phyloP scores from a whole-genome alignment of 2,329 filamentous ascomycete species.

The Aspergillus carbonarius region DNA sequence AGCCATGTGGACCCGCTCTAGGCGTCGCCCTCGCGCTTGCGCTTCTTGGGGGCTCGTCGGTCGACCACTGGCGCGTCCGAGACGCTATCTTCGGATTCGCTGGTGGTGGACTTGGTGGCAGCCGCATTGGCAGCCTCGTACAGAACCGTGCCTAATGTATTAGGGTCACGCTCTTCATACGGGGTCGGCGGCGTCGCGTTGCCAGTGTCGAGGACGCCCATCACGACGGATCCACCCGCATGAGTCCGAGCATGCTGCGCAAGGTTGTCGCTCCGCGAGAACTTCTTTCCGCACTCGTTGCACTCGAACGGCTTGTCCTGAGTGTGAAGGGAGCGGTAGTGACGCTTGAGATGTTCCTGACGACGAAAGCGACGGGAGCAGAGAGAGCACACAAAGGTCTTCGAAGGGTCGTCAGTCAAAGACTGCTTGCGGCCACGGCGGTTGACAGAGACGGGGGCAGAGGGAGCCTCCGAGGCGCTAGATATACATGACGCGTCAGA shows the following conservation, averaged over 20 bases:
- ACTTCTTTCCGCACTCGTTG: constrained; percentile 97
- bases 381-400: constrained; percentile 95
- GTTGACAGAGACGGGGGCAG: constrained; percentile 61
- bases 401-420: constrained; percentile 92
- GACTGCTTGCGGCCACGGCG: constrained; percentile 98
- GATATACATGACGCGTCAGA: constrained; percentile 49
- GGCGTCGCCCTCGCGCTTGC: constrained; percentile 67
- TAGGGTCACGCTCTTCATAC: constrained; percentile 59
- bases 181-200: constrained; percentile 50
- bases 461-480: constrained; percentile 42
- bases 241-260: constrained; percentile 95
- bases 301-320: constrained; percentile 99
- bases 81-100: constrained; percentile 41
- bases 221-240: constrained; percentile 82
- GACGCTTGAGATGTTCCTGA: constrained; percentile 97
- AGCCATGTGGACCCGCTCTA: constrained; percentile 37
- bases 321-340: constrained; percentile 97
- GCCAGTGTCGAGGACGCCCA: constrained; percentile 78
- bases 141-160: constrained; percentile 70
- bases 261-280: constrained; percentile 95
- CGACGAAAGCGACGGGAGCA: constrained; percentile 97
- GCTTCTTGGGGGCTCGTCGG: constrained; percentile 68
- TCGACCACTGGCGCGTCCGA: constrained; percentile 36
- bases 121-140: constrained; percentile 77
- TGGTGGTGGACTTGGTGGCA: constrained; percentile 57